A percentile compares a stretch with the other conserved stretches of the same genome.
Evolutionary conservation across 2,329 filamentous ascomycete species (phyloP).

Genomic region (Lachnellula willkommii): DNA sequence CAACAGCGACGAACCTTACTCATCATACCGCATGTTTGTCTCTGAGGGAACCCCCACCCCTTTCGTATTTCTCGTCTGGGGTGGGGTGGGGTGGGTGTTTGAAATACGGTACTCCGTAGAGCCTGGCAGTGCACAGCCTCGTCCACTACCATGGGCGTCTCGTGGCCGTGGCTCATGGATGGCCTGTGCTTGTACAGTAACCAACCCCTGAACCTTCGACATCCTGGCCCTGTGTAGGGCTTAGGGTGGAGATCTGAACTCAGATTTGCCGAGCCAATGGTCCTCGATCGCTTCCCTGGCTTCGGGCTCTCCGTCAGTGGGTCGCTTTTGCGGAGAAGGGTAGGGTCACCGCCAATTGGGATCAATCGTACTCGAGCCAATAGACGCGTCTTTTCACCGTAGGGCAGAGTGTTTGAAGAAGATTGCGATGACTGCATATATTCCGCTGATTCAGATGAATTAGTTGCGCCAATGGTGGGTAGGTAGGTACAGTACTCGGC

Average conservation of each 20-base stretch:
- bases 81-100: too few relatives aligned
- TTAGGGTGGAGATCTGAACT: conserved; percentile 9
- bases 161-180: conserved; percentile 2
- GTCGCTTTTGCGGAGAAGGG: conserved; percentile 4
- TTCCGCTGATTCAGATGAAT: conserved; percentile 2
- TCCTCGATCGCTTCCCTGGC: neutral
- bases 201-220: neutral
- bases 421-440: conserved; percentile 13
- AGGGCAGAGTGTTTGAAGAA: conserved; percentile 10
- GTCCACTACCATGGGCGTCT: neutral
- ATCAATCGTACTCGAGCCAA: conserved; percentile 8
- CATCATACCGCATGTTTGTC: too few relatives aligned
- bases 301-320: conserved; percentile 12
- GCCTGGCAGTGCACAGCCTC: conserved; percentile 7
- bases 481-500: neutral
- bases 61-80: too few relatives aligned
- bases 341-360: conserved; percentile 15
- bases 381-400: neutral
- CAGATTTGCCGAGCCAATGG: conserved; percentile 7
- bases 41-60: neutral
- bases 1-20: neutral
- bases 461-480: conserved; percentile 3
- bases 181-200: conserved; percentile 1
- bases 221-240: conserved; percentile 7
- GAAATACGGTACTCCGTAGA: neutral